Conservation (phyloP, 768 basidiomycete genomes). For the Stropharia rugosoannulata region DNA sequence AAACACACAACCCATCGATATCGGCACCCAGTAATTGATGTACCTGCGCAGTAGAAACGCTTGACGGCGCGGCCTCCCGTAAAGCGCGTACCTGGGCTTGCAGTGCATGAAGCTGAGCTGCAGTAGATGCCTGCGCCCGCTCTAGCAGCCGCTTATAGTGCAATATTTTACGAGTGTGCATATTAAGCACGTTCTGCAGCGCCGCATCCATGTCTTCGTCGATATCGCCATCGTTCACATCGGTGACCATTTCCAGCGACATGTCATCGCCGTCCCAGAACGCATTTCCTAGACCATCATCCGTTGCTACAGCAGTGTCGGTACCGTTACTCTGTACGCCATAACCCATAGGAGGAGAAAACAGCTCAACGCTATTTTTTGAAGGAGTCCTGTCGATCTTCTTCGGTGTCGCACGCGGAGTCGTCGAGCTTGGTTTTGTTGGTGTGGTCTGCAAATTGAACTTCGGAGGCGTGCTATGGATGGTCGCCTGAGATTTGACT, state of each 20-base stretch:
- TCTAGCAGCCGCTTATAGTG: conserved; percentile 81
- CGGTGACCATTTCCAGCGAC: conserved; percentile 75
- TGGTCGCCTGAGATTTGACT: conserved; percentile 24
- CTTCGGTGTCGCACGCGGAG: conserved; percentile 23
- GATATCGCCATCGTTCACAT: conserved; percentile 53
- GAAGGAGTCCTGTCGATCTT: conserved; percentile 15
- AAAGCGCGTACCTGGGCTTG: conserved; percentile 78
- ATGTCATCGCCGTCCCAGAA: conserved; percentile 51
- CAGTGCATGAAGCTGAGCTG: conserved; percentile 81
- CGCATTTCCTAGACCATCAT: conserved; percentile 29
- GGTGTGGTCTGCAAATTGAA: conserved; percentile 22
- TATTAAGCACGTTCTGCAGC: conserved; percentile 34
- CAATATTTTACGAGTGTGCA: conserved; percentile 58
- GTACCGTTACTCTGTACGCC: conserved; percentile 24
- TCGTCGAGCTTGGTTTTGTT: conserved; percentile 14
- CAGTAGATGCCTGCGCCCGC: conserved; percentile 73
- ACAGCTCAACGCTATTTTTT: conserved; percentile 6
- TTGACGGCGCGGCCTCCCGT: conserved; percentile 37
- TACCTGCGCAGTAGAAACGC: conserved; percentile 16
- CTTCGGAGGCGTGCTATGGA: conserved; percentile 32
- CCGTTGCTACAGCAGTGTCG: conserved; percentile 25
- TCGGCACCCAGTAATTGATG: conserved; percentile 21
- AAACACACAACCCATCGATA: conserved; percentile 39
- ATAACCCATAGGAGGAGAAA: conserved; percentile 14
- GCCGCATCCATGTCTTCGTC: conserved; percentile 64